These are phyloP conservation scores for Aspergillus glaucus DNA, from an alignment of 2,329 filamentous ascomycete species.

Conservation along the genomic window DNA sequence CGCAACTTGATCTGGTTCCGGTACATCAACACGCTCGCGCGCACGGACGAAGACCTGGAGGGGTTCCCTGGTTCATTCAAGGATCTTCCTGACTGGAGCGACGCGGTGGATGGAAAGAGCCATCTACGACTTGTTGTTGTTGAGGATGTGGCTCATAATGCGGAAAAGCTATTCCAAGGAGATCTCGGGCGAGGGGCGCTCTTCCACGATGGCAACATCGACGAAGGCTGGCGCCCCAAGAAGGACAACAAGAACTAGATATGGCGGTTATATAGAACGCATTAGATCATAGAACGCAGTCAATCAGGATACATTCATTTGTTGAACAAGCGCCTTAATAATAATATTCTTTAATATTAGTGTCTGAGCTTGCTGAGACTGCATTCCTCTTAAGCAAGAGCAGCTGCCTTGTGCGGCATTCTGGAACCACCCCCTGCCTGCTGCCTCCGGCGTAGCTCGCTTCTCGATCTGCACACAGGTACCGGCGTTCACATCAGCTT, in stretches of 20 bases:
- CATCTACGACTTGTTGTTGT: constrained; percentile 8
- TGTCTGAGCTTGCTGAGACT: not conserved
- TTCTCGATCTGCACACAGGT: not conserved
- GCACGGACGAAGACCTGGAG: constrained; percentile 8
- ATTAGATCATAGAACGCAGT: not conserved
- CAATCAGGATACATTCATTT: not conserved
- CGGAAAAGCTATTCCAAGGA: constrained; percentile 4
- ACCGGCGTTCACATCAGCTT: not conserved
- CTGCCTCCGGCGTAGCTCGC: not conserved
- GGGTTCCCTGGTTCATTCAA: constrained; percentile 7
- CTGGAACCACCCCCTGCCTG: not conserved
- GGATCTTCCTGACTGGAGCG: constrained; percentile 10
- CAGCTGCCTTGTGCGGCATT: not conserved
- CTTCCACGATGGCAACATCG: constrained; percentile 6
- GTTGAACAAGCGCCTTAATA: not conserved
- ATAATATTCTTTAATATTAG: not conserved
- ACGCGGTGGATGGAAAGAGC: constrained; percentile 6
- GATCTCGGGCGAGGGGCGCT: constrained; percentile 6
- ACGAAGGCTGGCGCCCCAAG: constrained; percentile 7
- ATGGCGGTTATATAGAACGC: not conserved
- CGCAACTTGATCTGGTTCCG: constrained; percentile 12
- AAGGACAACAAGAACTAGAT: constrained; percentile 1
- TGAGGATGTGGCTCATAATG: constrained; percentile 8
- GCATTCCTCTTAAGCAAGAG: not conserved
- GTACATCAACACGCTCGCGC: constrained; percentile 10